phyloP scores from a whole-genome alignment of 2,329 filamentous ascomycete species.

The Talaromyces sp. region DNA sequence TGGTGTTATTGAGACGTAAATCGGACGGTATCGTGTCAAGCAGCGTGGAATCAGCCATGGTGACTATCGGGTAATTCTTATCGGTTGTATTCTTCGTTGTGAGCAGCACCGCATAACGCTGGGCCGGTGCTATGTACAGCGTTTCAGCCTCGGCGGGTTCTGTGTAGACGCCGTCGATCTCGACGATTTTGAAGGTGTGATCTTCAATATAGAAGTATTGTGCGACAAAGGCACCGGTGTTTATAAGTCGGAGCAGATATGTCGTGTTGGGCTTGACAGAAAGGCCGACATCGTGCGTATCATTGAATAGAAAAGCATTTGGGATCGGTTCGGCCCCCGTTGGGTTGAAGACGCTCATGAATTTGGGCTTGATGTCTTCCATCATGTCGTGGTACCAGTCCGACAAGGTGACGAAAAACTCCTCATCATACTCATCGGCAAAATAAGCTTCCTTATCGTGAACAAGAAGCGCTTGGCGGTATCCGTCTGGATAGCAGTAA shows the following conservation, averaged over 20 bases:
- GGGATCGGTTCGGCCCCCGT: constrained; percentile 62
- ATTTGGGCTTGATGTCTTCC: constrained; percentile 48
- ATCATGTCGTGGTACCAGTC: constrained; percentile 67
- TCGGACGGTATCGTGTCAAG: constrained; percentile 30
- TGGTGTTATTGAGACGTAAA: constrained; percentile 41
- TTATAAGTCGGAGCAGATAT: constrained; percentile 69
- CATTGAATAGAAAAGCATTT: constrained; percentile 61
- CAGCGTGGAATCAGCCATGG: constrained; percentile 34
- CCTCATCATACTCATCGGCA: constrained; percentile 52
- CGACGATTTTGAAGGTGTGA: constrained; percentile 62
- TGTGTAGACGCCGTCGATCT: constrained; percentile 68
- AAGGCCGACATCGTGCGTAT: constrained; percentile 57
- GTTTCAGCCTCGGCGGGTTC: constrained; percentile 55
- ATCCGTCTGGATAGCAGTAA: constrained; percentile 60
- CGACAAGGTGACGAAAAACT: constrained; percentile 62
- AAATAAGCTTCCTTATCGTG: constrained; percentile 53
- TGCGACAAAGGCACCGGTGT: constrained; percentile 64
- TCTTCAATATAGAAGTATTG: constrained; percentile 47
- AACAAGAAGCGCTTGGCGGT: constrained; percentile 63
- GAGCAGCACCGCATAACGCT: constrained; percentile 53
- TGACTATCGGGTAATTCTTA: constrained; percentile 63
- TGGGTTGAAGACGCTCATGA: constrained; percentile 44
- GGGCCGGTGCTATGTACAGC: constrained; percentile 63
- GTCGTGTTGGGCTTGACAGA: constrained; percentile 61
- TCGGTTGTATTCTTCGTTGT: constrained; percentile 59